phyloP scores from a whole-genome alignment of 371 early-diverging fungal genomes.

The Rhizopus arrhizus region DNA sequence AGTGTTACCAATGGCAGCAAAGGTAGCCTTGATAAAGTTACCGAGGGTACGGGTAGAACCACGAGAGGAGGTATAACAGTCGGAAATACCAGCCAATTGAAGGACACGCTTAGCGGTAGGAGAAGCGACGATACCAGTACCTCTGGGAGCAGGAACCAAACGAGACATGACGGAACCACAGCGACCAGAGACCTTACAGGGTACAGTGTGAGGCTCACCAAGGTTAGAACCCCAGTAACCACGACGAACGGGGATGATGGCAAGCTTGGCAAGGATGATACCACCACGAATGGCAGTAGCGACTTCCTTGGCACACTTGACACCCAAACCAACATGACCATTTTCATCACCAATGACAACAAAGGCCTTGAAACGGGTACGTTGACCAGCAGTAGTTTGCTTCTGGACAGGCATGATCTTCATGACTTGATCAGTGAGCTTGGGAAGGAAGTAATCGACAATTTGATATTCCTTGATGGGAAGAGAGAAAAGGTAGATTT shows the following conservation, averaged over 20 bases:
- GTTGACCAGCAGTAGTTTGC: slow-evolving; percentile 99
- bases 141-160: slow-evolving; percentile 97
- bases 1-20: slow-evolving; percentile 96
- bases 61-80: slow-evolving; percentile 95
- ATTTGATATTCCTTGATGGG: slow-evolving; percentile 99
- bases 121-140: slow-evolving; percentile 98
- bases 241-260: slow-evolving; percentile 96
- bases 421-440: slow-evolving; percentile 98
- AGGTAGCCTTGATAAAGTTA: slow-evolving; percentile 99
- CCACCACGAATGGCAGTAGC: slow-evolving; percentile 98
- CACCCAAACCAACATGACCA: slow-evolving; percentile 98
- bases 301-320: slow-evolving; percentile 99
- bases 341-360: slow-evolving; percentile 97
- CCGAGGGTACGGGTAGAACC: slow-evolving; percentile 91
- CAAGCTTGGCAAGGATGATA: slow-evolving; percentile 97
- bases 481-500: slow-evolving; percentile 96
- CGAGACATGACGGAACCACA: slow-evolving; percentile 96
- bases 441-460: slow-evolving; percentile 94
- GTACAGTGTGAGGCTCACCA: slow-evolving; percentile 98
- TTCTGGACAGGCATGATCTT: slow-evolving; percentile 99
- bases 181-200: slow-evolving; percentile 98
- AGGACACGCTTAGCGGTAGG: slow-evolving; percentile 97
- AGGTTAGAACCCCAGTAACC: slow-evolving; percentile 98
- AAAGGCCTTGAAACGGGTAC: slow-evolving; percentile 99
- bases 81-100: slow-evolving; percentile 97